phyloP scores from a whole-genome alignment of 2,329 filamentous ascomycete species.

The Ascomycota sp. region DNA sequence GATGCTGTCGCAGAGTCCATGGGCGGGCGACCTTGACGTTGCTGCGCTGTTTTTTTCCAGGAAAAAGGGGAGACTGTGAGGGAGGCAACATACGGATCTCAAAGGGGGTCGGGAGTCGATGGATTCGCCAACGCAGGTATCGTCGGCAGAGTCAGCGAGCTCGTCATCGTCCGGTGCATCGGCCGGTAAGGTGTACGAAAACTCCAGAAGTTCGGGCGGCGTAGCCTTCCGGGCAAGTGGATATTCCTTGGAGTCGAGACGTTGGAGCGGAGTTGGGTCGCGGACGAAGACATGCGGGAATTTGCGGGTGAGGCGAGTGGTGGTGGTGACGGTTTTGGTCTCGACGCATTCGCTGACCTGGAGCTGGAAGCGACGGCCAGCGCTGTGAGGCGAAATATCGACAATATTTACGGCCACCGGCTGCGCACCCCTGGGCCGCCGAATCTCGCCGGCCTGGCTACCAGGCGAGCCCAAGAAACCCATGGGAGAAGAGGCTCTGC shows the following conservation, averaged over 20 bases:
- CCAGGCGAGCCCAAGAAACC: conserved; percentile 14
- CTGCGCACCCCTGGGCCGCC: conserved; percentile 13
- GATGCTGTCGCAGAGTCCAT: too few species aligned
- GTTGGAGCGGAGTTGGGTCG: conserved; percentile 46
- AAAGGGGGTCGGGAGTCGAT: too few species aligned
- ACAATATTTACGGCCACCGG: conserved; percentile 27
- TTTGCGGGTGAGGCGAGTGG: conserved; percentile 67
- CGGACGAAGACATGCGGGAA: conserved; percentile 73
- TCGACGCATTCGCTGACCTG: conserved; percentile 45
- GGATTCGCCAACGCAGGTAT: too few species aligned
- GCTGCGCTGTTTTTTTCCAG: too few species aligned
- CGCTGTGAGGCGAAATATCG: conserved; percentile 15
- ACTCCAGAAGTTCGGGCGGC: conserved; percentile 55
- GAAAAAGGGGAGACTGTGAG: too few species aligned
- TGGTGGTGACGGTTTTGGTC: conserved; percentile 65
- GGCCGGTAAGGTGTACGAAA: conserved; percentile 46
- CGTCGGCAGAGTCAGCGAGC: too few species aligned
- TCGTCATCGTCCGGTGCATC: conserved; percentile 7
- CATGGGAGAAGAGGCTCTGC: conserved; percentile 11
- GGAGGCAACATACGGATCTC: neutral
- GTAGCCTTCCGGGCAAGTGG: conserved; percentile 70
- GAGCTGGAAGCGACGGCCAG: conserved; percentile 24
- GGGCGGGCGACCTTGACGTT: too few species aligned
- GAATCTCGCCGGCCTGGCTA: conserved; percentile 17
- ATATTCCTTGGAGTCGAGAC: conserved; percentile 74